A percentile compares a stretch with the other conserved stretches of the same genome.
Evolutionary conservation across 495 filamentous ascomycete genomes (phyloP).

Genomic region (Sphaerosporella brunnea): DNA sequence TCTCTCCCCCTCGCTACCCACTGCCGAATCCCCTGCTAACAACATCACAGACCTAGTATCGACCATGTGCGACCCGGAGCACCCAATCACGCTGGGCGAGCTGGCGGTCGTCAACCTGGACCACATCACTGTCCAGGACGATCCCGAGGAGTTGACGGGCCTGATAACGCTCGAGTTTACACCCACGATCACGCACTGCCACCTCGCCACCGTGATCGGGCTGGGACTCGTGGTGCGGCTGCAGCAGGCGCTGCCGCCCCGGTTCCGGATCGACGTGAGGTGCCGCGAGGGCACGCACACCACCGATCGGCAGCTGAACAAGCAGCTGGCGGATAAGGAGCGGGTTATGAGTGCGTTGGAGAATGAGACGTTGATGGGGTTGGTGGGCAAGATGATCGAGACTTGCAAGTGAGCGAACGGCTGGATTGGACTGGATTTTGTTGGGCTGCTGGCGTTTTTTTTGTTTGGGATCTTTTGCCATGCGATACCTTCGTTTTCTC

Average conservation of each 20-base stretch:
- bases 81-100: conserved; percentile 80
- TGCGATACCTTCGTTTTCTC: no score
- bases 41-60: conserved; percentile 61
- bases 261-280: conserved; percentile 77
- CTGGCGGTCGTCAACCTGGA: conserved; percentile 84
- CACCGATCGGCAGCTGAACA: conserved; percentile 85
- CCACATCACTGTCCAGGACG: conserved; percentile 64
- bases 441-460: no score
- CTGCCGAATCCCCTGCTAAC: no score
- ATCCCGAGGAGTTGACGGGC: conserved; percentile 30
- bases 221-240: conserved; percentile 80
- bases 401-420: conserved; percentile 36
- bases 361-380: conserved; percentile 72
- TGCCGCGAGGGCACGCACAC: conserved; percentile 94
- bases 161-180: conserved; percentile 61
- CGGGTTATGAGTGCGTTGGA: conserved; percentile 86
- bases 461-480: no score
- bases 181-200: conserved; percentile 95
- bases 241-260: conserved; percentile 78
- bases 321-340: conserved; percentile 92
- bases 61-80: conserved; percentile 87
- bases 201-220: conserved; percentile 88
- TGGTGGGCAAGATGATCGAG: conserved; percentile 60
- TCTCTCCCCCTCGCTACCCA: no score
- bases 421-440: no score